These are phyloP conservation scores for Euphorbia celastroides DNA, from an alignment of 441 rosid species.

Conservation along the genomic window DNA sequence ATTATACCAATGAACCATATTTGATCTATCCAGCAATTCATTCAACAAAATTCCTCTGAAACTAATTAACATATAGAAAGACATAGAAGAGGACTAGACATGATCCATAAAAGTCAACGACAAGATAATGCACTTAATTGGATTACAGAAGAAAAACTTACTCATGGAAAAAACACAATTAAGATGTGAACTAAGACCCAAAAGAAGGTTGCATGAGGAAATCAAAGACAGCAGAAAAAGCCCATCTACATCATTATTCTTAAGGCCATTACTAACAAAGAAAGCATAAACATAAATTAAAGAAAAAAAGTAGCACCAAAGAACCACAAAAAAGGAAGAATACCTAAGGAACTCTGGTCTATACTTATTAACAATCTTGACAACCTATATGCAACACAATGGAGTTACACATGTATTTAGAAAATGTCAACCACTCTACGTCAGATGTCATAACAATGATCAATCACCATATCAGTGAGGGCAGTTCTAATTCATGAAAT, in stretches of 20 bases:
- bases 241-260: background rate
- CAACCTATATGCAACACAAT: background rate
- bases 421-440: background rate
- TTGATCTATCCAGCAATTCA: background rate
- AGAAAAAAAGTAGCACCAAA: background rate
- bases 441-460: background rate
- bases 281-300: background rate
- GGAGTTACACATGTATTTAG: background rate
- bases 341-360: background rate
- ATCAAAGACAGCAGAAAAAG: background rate
- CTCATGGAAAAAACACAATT: background rate
- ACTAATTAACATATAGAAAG: background rate
- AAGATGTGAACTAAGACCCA: background rate
- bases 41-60: background rate
- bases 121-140: background rate
- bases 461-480: background rate
- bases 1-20: background rate
- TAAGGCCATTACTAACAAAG: background rate
- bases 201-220: background rate
- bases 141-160: background rate
- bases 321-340: background rate
- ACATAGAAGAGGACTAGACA: background rate
- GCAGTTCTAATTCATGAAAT: background rate
- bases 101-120: background rate
- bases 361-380: background rate